Evolutionary conservation across 2,329 filamentous ascomycete species (phyloP).

Genomic region (Aspergillus sp.): DNA sequence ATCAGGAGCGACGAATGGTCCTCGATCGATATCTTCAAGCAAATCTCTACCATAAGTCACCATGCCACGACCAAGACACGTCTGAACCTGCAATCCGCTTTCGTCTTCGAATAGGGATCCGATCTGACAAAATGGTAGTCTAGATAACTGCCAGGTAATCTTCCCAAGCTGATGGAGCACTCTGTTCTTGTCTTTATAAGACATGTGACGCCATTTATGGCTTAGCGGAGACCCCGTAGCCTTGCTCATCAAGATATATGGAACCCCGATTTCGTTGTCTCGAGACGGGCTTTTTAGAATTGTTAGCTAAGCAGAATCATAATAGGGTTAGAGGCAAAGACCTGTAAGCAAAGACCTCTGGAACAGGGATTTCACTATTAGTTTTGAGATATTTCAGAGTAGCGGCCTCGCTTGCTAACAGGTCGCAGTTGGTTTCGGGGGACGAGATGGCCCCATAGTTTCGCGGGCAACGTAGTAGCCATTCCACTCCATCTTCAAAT

Average conservation of each 20-base stretch:
- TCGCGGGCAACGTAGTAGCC: not conserved
- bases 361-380: not conserved
- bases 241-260: slow-evolving; percentile 27
- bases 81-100: not conserved
- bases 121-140: not conserved
- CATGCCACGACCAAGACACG: not conserved
- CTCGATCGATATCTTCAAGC: slow-evolving; percentile 7
- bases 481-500: not conserved
- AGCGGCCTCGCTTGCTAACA: not conserved
- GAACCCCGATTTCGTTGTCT: slow-evolving; percentile 13
- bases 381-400: not conserved
- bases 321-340: not conserved
- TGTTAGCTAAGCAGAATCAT: not conserved
- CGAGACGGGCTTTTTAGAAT: not conserved
- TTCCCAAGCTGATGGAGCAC: not conserved
- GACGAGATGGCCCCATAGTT: not conserved
- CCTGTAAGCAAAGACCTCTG: not conserved
- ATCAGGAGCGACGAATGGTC: slow-evolving; percentile 9
- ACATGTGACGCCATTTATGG: not conserved
- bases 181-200: not conserved
- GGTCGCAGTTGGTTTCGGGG: not conserved
- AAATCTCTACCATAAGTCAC: not conserved
- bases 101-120: not conserved
- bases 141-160: not conserved
- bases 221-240: slow-evolving; percentile 18